Base-by-base conservation (phyloP, 192 early-diverging fungal genomes). In the Endogone sp. region DNA sequence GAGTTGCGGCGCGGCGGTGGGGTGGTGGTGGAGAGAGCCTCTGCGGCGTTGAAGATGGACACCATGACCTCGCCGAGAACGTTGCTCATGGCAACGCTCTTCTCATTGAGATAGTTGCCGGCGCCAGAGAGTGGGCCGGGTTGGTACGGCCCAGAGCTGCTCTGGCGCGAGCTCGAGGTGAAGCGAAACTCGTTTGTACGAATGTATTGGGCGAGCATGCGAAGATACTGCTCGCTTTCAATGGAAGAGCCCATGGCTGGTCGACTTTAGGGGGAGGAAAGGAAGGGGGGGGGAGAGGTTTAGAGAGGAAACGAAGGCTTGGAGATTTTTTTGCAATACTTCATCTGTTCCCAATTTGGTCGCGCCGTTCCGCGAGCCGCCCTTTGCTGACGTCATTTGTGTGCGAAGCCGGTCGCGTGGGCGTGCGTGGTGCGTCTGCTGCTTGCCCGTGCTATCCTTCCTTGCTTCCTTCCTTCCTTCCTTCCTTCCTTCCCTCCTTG, bases 131-230 rank as follows among this genome's bases (percentile, higher is more conserved):
- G 16, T 37, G 24, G 9, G 25, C 29, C 24, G 25, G 8, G 4
- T 23, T 54, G 55, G 25, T 66, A 25, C 10, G 29, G 49, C 16
- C 3, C 3, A 9, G 55, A 31, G 8, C 20, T 25, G 25, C n/a
- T 8, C 0, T 13, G 13, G 10, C 54, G 29, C 4, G 2, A 16
- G 54, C 6, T 49, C 20, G 64, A 63, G 3, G 76, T 62, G n/a
- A 86, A 69, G n/a, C 74, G 68, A 28, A 73, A 64, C 60, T 84
- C 79, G 66, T 86, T 86, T 4, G 79, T 63, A 57, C 81, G 82
- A 24, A 86, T 63, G 58, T 84, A 84, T 31, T 86, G 85, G 26
- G 81, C 73, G 13, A 86, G 65, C 13, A 81, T 86, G 67, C 85
- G 81, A 63, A 86, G 70, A 69, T 79, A 86, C 67, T 81, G 77